Percentiles rank a stretch among this genome's conserved stretches.
Evolutionary conservation across 768 basidiomycete genomes (phyloP).

Genomic region (Mycena maculata): DNA sequence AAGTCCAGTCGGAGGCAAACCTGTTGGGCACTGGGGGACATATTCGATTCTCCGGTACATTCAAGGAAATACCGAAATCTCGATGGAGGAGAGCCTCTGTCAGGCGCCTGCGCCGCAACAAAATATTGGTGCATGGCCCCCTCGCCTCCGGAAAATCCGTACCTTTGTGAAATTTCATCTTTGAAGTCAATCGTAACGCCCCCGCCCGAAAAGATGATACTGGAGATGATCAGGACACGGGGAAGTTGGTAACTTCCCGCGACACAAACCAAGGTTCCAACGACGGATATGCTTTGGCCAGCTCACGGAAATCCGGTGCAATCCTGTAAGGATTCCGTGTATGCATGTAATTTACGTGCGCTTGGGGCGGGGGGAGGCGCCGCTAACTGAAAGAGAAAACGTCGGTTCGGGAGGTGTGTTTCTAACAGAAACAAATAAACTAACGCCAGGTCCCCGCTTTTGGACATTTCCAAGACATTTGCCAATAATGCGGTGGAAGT

Average conservation of each 20-base stretch:
- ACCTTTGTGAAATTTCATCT: slow-evolving; percentile 78
- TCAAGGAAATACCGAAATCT: slow-evolving; percentile 75
- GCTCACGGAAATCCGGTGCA: slow-evolving; percentile 65
- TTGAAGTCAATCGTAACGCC: slow-evolving; percentile 75
- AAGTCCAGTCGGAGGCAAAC: slow-evolving; percentile 44
- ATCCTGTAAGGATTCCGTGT: slow-evolving; percentile 53
- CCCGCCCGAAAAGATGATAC: slow-evolving; percentile 38
- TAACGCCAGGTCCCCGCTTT: background rate
- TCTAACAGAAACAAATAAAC: slow-evolving; percentile 11
- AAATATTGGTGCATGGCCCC: background rate
- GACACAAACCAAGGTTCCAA: slow-evolving; percentile 64
- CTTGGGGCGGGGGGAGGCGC: too few species aligned
- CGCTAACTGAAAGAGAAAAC: too few species aligned
- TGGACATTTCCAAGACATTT: too few species aligned
- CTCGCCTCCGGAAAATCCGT: background rate
- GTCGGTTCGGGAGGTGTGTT: too few species aligned
- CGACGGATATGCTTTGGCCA: slow-evolving; percentile 68
- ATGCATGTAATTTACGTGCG: too few species aligned
- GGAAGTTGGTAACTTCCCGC: background rate
- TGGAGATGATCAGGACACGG: slow-evolving; percentile 7
- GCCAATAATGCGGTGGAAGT: too few species aligned
- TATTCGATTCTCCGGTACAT: slow-evolving; percentile 76
- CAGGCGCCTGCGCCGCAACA: slow-evolving; percentile 63
- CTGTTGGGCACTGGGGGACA: slow-evolving; percentile 92
- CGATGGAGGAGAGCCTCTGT: slow-evolving; percentile 82